Percentiles rank a stretch among this genome's conserved stretches.
These are phyloP conservation scores for Hirschfeldia incana DNA, from an alignment of 345 rosid species.

Conservation along the genomic window DNA sequence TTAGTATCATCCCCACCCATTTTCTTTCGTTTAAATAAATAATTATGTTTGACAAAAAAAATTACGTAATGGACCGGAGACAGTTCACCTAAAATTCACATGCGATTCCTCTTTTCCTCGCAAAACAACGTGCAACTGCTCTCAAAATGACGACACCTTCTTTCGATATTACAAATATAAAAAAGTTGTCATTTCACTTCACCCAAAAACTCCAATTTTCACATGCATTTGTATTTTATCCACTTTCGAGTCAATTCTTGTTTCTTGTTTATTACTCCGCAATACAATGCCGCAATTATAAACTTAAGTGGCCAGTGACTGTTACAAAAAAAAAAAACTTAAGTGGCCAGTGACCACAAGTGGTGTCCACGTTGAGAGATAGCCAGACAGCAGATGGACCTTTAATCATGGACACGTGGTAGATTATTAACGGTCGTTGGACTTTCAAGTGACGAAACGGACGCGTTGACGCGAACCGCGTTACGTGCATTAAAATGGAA, in stretches of 20 bases:
- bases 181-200: neutral
- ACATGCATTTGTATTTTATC: conserved; percentile 28
- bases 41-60: no score
- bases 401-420: conserved; percentile 5
- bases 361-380: conserved; percentile 9
- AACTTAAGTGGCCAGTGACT: no score
- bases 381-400: neutral
- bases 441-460: conserved; percentile 1
- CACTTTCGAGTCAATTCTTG: neutral
- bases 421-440: neutral
- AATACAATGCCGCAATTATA: no score
- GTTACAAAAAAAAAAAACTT: neutral
- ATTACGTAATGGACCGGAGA: neutral
- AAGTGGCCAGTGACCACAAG: neutral
- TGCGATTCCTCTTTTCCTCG: conserved; percentile 27
- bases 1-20: no score
- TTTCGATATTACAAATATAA: conserved; percentile 7
- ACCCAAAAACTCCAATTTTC: conserved; percentile 9
- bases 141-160: conserved; percentile 10
- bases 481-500: conserved; percentile 17
- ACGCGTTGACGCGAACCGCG: conserved; percentile 35
- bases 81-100: conserved; percentile 36
- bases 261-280: neutral
- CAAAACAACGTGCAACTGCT: conserved; percentile 32
- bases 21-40: no score